Percentiles rank a stretch among this genome's conserved stretches.
These are phyloP conservation scores for Tephrocybe sp. DNA, from an alignment of 768 basidiomycete species.

Conservation along the genomic window DNA sequence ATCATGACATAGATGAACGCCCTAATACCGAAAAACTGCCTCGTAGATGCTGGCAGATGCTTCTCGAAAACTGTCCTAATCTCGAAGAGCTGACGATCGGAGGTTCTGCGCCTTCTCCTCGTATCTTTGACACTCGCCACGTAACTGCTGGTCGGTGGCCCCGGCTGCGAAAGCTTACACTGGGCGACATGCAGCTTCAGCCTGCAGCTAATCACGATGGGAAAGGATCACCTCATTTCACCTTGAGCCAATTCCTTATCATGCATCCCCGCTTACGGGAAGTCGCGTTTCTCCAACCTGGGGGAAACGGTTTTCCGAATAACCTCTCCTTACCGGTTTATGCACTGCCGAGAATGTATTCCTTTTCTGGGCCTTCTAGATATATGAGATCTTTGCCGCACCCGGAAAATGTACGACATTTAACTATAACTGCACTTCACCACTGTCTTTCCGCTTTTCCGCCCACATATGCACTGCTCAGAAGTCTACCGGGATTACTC, in stretches of 20 bases:
- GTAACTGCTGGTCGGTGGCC: slow-evolving; percentile 35
- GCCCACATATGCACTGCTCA: slow-evolving; percentile 27
- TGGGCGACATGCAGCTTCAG: slow-evolving; percentile 31
- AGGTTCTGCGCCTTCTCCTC: slow-evolving; percentile 33
- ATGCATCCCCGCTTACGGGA: slow-evolving; percentile 27
- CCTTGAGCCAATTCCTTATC: slow-evolving; percentile 31
- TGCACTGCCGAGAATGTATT: slow-evolving; percentile 25
- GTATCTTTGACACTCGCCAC: slow-evolving; percentile 36
- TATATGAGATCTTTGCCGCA: slow-evolving; percentile 28
- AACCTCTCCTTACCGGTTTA: slow-evolving; percentile 20
- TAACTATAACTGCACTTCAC: slow-evolving; percentile 31
- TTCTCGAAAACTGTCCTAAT: slow-evolving; percentile 34
- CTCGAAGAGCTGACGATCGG: slow-evolving; percentile 35
- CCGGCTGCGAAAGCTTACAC: slow-evolving; percentile 27
- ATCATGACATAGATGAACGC: slow-evolving; percentile 23
- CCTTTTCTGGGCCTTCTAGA: slow-evolving; percentile 30
- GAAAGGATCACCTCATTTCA: slow-evolving; percentile 18
- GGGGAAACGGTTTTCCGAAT: slow-evolving; percentile 25
- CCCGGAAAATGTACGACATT: slow-evolving; percentile 22
- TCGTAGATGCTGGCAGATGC: slow-evolving; percentile 36
- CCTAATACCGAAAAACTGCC: slow-evolving; percentile 35
- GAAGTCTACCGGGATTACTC: slow-evolving; percentile 24
- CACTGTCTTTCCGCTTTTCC: slow-evolving; percentile 29
- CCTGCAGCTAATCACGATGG: slow-evolving; percentile 18
- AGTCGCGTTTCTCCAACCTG: slow-evolving; percentile 29